Evolutionary conservation across 2,329 filamentous ascomycete species (phyloP).

Genomic region (Penicillium verrucosum): DNA sequence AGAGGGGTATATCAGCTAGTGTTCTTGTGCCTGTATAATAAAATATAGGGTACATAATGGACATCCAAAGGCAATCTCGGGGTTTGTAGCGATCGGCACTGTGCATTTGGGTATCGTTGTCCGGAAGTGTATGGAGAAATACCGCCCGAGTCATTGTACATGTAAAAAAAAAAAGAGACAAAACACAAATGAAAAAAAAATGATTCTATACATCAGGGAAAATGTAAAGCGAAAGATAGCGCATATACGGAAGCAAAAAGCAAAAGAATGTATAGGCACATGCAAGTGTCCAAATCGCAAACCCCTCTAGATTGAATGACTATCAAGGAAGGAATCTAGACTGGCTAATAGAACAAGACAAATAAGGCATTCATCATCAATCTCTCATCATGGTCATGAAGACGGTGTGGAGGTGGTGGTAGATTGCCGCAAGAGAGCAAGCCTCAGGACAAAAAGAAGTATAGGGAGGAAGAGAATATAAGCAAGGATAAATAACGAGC

Average conservation of each 20-base stretch:
- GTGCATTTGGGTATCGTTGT: background rate
- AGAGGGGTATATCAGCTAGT: background rate
- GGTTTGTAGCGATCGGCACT: background rate
- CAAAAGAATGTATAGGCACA: slow-evolving; percentile 9
- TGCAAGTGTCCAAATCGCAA: slow-evolving; percentile 15
- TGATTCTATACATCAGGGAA: slow-evolving; percentile 14
- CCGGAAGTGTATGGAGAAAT: background rate
- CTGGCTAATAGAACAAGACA: slow-evolving; percentile 34
- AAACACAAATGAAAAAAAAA: background rate
- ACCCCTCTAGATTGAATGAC: slow-evolving; percentile 31
- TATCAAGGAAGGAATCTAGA: slow-evolving; percentile 33
- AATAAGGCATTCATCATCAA: slow-evolving; percentile 44
- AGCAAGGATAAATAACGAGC: slow-evolving; percentile 9
- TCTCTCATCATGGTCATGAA: slow-evolving; percentile 46
- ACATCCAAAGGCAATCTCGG: background rate
- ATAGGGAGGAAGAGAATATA: slow-evolving; percentile 7
- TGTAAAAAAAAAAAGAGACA: background rate
- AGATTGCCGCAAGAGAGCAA: slow-evolving; percentile 31
- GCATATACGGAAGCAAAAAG: background rate
- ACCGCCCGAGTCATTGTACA: slow-evolving; percentile 5
- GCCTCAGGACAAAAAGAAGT: slow-evolving; percentile 15
- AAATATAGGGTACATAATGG: background rate
- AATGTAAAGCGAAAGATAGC: background rate
- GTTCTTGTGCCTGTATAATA: background rate
- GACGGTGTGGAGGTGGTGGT: slow-evolving; percentile 43